A percentile compares a stretch with the other conserved stretches of the same genome.
Conservation (phyloP, 306 rosid genomes). For the Trichosanthes truncata region DNA sequence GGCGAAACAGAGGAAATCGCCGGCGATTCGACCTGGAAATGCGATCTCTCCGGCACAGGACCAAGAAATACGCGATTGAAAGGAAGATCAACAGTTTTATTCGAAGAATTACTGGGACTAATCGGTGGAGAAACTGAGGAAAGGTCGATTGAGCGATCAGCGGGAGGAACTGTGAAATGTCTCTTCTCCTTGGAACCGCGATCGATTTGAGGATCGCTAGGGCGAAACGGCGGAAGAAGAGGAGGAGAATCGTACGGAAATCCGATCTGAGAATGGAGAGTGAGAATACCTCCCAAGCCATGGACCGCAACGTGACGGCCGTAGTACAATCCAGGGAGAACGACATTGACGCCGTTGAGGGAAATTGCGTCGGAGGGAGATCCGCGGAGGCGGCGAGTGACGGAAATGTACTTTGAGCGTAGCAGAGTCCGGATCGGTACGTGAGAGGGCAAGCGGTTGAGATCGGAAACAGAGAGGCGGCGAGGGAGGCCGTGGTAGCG, state of each 20-base stretch:
- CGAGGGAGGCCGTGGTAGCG: conserved; percentile 48
- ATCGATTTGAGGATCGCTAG: background rate
- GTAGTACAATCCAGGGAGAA: conserved; percentile 16
- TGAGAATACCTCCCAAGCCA: conserved; percentile 22
- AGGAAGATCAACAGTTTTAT: background rate
- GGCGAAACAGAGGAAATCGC: background rate
- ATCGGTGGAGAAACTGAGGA: background rate
- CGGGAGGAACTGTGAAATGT: background rate
- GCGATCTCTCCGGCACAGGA: background rate
- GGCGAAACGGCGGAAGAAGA: background rate
- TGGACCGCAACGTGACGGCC: conserved; percentile 18
- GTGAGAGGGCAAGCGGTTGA: conserved; percentile 24
- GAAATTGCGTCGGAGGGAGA: background rate
- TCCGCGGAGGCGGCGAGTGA: conserved; percentile 1
- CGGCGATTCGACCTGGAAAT: background rate
- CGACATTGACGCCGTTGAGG: conserved; percentile 26
- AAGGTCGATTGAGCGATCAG: background rate
- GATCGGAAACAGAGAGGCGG: conserved; percentile 41
- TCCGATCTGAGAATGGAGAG: background rate
- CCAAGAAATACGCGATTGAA: background rate
- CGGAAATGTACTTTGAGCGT: conserved; percentile 10
- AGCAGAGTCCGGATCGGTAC: conserved; percentile 41
- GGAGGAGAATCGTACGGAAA: background rate
- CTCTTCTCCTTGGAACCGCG: background rate
- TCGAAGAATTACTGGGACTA: background rate